Evolutionary conservation across 2,329 filamentous ascomycete genomes (phyloP).

Genomic region (Colletotrichum scovillei): DNA sequence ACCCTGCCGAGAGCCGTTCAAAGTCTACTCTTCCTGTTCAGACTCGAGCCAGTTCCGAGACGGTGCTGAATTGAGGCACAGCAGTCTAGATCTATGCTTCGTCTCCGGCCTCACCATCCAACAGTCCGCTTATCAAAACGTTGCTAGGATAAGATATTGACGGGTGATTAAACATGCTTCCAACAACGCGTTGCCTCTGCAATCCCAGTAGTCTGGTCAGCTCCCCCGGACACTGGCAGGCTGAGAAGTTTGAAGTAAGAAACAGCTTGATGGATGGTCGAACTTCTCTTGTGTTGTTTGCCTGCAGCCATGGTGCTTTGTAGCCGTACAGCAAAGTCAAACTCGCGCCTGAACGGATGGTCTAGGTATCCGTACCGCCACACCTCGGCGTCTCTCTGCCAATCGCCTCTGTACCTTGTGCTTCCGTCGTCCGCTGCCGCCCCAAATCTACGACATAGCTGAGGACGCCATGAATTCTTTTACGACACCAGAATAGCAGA

Average conservation of each 20-base stretch:
- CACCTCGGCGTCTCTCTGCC: slow-evolving; percentile 12
- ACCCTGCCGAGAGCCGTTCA: neutral
- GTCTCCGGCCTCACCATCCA: neutral
- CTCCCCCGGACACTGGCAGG: neutral
- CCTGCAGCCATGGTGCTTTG: neutral
- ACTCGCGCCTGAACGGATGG: slow-evolving; percentile 7
- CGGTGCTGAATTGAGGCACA: neutral
- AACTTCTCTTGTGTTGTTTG: neutral
- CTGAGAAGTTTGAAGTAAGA: neutral
- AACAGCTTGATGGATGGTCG: neutral
- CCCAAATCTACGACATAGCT: neutral
- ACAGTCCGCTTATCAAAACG: neutral
- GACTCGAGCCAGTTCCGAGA: neutral
- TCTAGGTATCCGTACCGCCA: slow-evolving; percentile 11
- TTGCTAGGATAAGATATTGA: neutral
- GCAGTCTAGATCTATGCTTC: neutral
- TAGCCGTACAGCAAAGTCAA: neutral
- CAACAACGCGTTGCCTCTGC: neutral
- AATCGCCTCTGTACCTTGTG: slow-evolving; percentile 17
- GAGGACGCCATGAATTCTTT: neutral
- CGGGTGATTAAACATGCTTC: neutral
- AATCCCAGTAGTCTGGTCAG: neutral
- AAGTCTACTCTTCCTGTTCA: neutral
- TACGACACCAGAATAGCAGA: neutral
- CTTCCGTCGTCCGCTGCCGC: neutral